Evolutionary conservation across 176 grass and related monocot genomes (phyloP).

Genomic region (Luzula sylvatica): DNA sequence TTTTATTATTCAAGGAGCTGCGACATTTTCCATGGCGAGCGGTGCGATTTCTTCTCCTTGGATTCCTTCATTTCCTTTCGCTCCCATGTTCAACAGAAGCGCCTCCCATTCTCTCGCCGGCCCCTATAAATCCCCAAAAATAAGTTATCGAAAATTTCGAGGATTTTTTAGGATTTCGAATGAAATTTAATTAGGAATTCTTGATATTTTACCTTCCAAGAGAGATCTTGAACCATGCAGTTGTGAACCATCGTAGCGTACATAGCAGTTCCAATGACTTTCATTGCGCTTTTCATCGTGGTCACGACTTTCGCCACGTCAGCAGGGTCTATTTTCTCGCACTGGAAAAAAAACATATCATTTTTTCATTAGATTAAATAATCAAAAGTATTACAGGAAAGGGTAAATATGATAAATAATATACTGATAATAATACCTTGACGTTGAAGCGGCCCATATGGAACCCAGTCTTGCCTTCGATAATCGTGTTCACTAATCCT

Average conservation of each 20-base stretch:
- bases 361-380: neutral
- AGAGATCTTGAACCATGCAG: slow-evolving; percentile 89
- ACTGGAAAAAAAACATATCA: slow-evolving; percentile 29
- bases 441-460: slow-evolving; percentile 82
- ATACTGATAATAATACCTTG: slow-evolving; percentile 16
- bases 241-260: slow-evolving; percentile 69
- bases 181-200: neutral
- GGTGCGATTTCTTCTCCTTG: slow-evolving; percentile 71
- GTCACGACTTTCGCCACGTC: slow-evolving; percentile 59
- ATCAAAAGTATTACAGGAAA: neutral
- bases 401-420: neutral
- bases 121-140: slow-evolving; percentile 26
- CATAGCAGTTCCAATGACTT: slow-evolving; percentile 42
- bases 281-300: slow-evolving; percentile 52
- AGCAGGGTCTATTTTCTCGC: slow-evolving; percentile 33
- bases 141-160: no score
- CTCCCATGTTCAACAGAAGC: slow-evolving; percentile 40
- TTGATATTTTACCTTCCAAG: slow-evolving; percentile 68
- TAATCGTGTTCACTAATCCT: slow-evolving; percentile 75
- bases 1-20: slow-evolving; percentile 60
- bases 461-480: slow-evolving; percentile 82
- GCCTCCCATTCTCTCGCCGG: slow-evolving; percentile 85
- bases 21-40: slow-evolving; percentile 75
- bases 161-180: neutral
- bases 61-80: slow-evolving; percentile 47